These are phyloP conservation scores for Eremochloa ophiuroides DNA, from an alignment of 176 grass and related monocot species.

Conservation along the genomic window DNA sequence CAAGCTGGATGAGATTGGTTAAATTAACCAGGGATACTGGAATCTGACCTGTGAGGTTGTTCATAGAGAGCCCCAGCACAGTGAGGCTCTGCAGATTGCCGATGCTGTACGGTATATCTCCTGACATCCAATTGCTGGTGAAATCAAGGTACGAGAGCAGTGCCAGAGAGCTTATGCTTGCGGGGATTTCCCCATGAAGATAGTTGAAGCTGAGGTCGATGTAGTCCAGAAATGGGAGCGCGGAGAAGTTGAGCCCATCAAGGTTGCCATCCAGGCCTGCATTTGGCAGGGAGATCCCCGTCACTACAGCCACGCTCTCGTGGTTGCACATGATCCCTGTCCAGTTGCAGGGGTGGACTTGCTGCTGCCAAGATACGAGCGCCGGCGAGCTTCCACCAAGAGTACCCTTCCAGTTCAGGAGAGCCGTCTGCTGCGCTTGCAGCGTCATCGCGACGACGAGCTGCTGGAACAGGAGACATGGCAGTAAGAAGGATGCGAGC, in stretches of 20 bases:
- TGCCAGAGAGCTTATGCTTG: not conserved
- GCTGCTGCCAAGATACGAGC: not conserved
- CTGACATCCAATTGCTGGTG: not conserved
- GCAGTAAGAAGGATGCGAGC: too few species aligned
- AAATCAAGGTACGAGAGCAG: not conserved
- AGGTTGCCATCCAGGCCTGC: not conserved
- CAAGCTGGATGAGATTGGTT: not conserved
- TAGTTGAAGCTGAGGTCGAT: not conserved
- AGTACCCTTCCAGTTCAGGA: not conserved
- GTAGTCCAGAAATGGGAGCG: not conserved
- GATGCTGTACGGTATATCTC: not conserved
- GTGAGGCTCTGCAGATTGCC: constrained; percentile 1
- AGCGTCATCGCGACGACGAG: too few species aligned
- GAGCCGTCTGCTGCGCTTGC: not conserved
- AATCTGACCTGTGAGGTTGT: constrained; percentile 4
- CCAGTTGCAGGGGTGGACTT: not conserved
- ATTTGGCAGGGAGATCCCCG: not conserved
- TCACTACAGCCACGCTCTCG: not conserved
- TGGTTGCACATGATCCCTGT: not conserved
- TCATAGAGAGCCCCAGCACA: not conserved
- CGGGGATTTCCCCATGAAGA: constrained; percentile 24
- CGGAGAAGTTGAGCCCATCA: not conserved
- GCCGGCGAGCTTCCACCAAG: not conserved
- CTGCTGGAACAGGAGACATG: too few species aligned
- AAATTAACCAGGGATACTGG: not conserved